Base-by-base conservation (phyloP, 2,329 filamentous ascomycete species). In the Colletotrichum ledebouriae region DNA sequence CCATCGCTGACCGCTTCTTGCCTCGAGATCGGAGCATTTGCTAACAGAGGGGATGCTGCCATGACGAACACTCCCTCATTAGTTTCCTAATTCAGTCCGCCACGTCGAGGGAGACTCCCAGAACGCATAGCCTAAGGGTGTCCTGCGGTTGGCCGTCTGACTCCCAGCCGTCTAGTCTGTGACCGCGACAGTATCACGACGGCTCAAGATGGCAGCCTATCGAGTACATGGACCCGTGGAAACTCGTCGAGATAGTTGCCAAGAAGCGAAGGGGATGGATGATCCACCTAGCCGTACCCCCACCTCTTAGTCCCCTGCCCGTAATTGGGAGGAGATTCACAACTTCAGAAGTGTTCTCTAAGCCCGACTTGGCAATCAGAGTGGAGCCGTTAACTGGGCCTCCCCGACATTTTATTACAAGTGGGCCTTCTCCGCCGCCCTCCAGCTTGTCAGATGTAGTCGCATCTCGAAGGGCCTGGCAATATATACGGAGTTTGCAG, bases 201-300 rank as follows among this genome's bases (percentile, higher is more conserved):
- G 46, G 53, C 53, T 59, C 60, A 65, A 42, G 41, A 61, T 61
- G 59, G 59, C 17, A 17, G 17, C 59, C 53, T 47, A 61, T 29
- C 15, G 52, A 17, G 13, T 20, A 52, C 37, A 47, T 50, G 53
- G 37, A 17, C 29, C 29, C 29, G 29, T 29, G 7, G 29, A 7
- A 29, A 46, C 12, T 4, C 58, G 22, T 52, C 33, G 46, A 11
- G 22, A 25, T 37, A 33, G 20, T 12, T n/a, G 49, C 49, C 55
- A 59, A 37, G 41, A 17, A 34, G 49, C 29, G 25, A 9, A 49
- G 34, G 15, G 17, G 12, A 49, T 29, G 53, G 41, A 56, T 68
- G 65, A 69, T 57, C 56, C 66, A 68, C 66, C 59, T n/a, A 65
- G 49, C 17, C 47, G 34, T 50, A 68, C 47, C 61, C 61, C 49